Evolutionary conservation across 768 basidiomycete genomes (phyloP), one percentile per base, ranked within the genome.

Genomic region (Glaciozyma antarctica): DNA sequence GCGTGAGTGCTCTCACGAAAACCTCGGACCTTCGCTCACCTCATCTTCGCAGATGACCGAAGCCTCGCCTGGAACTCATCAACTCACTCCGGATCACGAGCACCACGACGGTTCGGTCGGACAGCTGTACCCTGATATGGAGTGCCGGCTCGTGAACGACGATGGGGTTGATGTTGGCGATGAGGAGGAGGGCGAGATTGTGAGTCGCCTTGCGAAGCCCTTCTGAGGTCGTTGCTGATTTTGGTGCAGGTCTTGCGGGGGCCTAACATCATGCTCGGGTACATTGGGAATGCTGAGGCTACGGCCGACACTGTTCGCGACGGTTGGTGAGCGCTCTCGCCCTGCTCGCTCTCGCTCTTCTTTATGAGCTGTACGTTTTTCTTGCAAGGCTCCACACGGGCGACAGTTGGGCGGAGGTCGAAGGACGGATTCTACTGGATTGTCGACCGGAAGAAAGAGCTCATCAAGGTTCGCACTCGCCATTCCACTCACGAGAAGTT

Each of bases 391-490:
- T 60, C 7, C 30, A 49, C 38, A 60, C 59, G 7, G 59, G 59
- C 30, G 59, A 60, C 24, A 17, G n/a, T 60, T 22, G 58, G 22
- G 17, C 10, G 30, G 6, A 17, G 47, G 1, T 32, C 24, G 48
- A 51, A 34, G n/a, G 48, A 51, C 19, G 58, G 58, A 21, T 38
- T 34, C 38, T 48, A 34, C 48, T 60, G 30, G 28, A 38, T 60
- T 16, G 47, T 60, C 6, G 59, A 60, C 21, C 45, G 59, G 21
- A 30, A 32, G 47, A 60, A 49, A 24, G 59, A 60, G 47, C 47
- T 60, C 22, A 51, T 60, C 48, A 47, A 60, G 21, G 58, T 59
- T 4, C 0, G 48, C 16, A 12, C 10, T 10, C 28, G 1, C 43
- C 57, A 47, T 19, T 16, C 24, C 9, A 8, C 56, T 10, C 15